Evolutionary conservation across 2,329 filamentous ascomycete genomes (phyloP), one percentile per base, ranked within the genome.

Genomic region (Cryphonectria japonica): DNA sequence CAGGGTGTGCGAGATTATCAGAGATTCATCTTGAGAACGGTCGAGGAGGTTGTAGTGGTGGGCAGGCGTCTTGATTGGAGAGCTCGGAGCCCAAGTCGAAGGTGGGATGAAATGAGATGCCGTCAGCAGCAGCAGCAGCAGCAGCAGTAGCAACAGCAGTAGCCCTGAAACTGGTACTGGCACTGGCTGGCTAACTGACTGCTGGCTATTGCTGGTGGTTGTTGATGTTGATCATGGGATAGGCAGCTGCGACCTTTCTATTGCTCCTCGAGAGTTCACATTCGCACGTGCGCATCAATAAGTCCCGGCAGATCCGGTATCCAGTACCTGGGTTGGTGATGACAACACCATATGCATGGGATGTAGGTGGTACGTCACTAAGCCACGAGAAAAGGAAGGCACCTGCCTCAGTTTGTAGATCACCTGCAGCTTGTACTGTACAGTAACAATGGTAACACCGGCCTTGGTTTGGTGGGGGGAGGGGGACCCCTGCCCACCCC

Each of bases 51-150:
- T 37, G 32, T 37, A 32, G 32, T 3, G 14, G 5, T 13, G 57
- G 26, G 13, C 6, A 32, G 54, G 29, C 29, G 54, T 32, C 26
- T 32, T 16, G 26, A 7, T 13, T 19, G 29, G 29, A 29, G 52
- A 54, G 52, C 9, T 54, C n/a, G n/a, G 50, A 54, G 50, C 50
- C 50, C 6, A 14, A 54, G 50, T 14, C 22, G 50, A 26, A 29
- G 52, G 26, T 32, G 52, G 26, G 59, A 32, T 22, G 59, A 16
- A 22, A 39, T 32, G 16, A 16, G 11, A 60, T 59, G 57, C 16
- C 59, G 59, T 37, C 59, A 61, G 59, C 59, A 37, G 34, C 59
- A 61, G 57, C 57, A 37, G 57, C 57, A 37, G 57, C 52, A 57
- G 52, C 52, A 61, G 29, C 59, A 37, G 52, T 26, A 57, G 52